Evolutionary conservation across 2,329 filamentous ascomycete genomes (phyloP).

Genomic region (Sclerotinia trifoliorum): DNA sequence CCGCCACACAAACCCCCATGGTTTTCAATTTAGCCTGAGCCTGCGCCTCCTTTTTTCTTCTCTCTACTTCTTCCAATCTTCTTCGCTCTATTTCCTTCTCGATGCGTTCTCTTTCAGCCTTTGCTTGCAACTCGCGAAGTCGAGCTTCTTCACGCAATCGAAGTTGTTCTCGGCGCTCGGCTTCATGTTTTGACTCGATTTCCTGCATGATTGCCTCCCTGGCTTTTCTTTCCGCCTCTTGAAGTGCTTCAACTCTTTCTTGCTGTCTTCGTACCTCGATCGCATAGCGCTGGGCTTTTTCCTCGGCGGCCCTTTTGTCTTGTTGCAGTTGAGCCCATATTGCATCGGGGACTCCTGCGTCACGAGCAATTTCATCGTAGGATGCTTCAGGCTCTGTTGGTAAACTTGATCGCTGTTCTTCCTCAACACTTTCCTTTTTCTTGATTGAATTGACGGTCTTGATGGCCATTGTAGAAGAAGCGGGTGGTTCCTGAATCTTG

Average conservation of each 20-base stretch:
- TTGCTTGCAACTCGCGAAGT: constrained; percentile 37
- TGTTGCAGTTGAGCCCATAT: constrained; percentile 60
- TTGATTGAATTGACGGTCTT: too few relatives aligned
- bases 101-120: constrained; percentile 34
- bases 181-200: constrained; percentile 14
- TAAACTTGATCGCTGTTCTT: too few relatives aligned
- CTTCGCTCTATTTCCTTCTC: constrained; percentile 42
- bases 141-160: constrained; percentile 35
- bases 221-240: constrained; percentile 27
- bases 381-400: too few relatives aligned
- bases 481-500: too few relatives aligned
- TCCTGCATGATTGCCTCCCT: constrained; percentile 25
- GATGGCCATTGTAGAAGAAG: too few relatives aligned
- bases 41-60: constrained; percentile 43
- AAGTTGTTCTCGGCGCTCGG: constrained; percentile 19
- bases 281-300: constrained; percentile 5
- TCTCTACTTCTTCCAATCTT: constrained; percentile 44
- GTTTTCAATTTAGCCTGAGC: constrained; percentile 49
- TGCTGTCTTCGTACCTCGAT: not conserved
- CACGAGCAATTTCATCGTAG: constrained; percentile 42
- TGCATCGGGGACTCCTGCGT: constrained; percentile 57
- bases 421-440: too few relatives aligned
- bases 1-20: constrained; percentile 56
- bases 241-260: constrained; percentile 15
- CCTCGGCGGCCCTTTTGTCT: constrained; percentile 44